phyloP scores from a whole-genome alignment of 2,329 filamentous ascomycete species.

The Fusarium tanahbumbuense region DNA sequence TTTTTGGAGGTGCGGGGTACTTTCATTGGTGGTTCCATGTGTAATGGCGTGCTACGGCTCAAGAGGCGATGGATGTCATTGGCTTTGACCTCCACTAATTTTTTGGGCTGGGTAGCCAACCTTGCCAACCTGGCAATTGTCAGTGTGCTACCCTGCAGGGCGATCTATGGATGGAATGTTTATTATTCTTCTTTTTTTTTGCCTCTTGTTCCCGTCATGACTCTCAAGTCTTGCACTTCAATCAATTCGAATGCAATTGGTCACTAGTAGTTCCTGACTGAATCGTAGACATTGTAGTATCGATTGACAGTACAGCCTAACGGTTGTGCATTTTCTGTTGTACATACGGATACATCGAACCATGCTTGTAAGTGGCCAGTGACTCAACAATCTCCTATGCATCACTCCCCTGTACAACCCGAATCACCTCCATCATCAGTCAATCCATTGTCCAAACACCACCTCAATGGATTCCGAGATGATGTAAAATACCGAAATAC shows the following conservation, averaged over 20 bases:
- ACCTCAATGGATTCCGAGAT: background rate
- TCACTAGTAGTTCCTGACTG: background rate
- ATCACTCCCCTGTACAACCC: slow-evolving; percentile 6
- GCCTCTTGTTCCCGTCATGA: slow-evolving; percentile 3
- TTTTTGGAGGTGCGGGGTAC: slow-evolving; percentile 44
- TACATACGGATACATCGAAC: background rate
- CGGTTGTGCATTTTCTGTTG: background rate
- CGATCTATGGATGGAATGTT: slow-evolving; percentile 2
- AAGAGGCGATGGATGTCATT: slow-evolving; percentile 12
- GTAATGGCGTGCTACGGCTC: background rate
- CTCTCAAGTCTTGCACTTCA: background rate
- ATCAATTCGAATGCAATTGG: background rate
- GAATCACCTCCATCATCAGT: slow-evolving; percentile 12
- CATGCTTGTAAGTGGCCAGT: background rate
- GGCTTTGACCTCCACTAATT: background rate
- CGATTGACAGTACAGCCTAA: background rate
- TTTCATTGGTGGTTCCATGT: slow-evolving; percentile 30
- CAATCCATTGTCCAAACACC: background rate
- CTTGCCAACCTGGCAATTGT: background rate
- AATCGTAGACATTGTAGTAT: background rate
- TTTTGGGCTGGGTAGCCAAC: background rate
- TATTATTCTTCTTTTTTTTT: slow-evolving; percentile 4
- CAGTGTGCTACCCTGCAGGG: slow-evolving; percentile 29
- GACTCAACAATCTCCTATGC: slow-evolving; percentile 3
- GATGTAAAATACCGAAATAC: slow-evolving; percentile 28